phyloP scores from a whole-genome alignment of 2,329 filamentous ascomycete species.

The Lecanoromycetidae sp. region DNA sequence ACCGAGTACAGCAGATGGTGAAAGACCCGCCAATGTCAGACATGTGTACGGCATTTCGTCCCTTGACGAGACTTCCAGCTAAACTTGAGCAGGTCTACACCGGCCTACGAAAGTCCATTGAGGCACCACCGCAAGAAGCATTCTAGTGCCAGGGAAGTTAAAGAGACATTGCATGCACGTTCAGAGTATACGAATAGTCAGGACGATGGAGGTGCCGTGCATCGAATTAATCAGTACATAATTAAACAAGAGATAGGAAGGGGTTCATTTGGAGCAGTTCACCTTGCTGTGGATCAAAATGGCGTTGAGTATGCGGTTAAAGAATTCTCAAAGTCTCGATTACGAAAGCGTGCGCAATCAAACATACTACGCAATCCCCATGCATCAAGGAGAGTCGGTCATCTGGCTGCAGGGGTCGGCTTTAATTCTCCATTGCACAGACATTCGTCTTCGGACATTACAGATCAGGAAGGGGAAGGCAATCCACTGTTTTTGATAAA shows the following conservation, averaged over 20 bases:
- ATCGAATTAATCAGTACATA: constrained; percentile 87
- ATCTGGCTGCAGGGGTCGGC: constrained; percentile 38
- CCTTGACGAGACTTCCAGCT: background rate
- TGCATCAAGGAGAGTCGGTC: constrained; percentile 40
- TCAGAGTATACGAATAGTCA: constrained; percentile 80
- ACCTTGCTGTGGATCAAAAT: constrained; percentile 79
- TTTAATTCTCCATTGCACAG: constrained; percentile 55
- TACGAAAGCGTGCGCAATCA: constrained; percentile 82
- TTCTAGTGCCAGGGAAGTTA: constrained; percentile 50
- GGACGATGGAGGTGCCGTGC: constrained; percentile 65
- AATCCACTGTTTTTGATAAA: constrained; percentile 77
- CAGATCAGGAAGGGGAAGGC: constrained; percentile 43
- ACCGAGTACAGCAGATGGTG: constrained; percentile 27
- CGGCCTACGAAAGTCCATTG: constrained; percentile 50
- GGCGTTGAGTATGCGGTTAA: constrained; percentile 93
- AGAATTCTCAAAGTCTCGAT: constrained; percentile 86
- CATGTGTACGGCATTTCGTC: constrained; percentile 33
- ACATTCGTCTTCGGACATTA: constrained; percentile 41
- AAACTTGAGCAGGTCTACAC: constrained; percentile 19
- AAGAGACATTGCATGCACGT: constrained; percentile 82
- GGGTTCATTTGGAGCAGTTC: constrained; percentile 88
- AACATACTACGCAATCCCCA: constrained; percentile 62
- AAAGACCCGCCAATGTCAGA: constrained; percentile 34
- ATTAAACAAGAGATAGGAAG: constrained; percentile 94
- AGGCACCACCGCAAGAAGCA: constrained; percentile 52